A percentile compares a stretch with the other conserved stretches of the same genome.
Conservation (phyloP, 2,329 filamentous ascomycete genomes). For the Pleurostoma richardsiae region DNA sequence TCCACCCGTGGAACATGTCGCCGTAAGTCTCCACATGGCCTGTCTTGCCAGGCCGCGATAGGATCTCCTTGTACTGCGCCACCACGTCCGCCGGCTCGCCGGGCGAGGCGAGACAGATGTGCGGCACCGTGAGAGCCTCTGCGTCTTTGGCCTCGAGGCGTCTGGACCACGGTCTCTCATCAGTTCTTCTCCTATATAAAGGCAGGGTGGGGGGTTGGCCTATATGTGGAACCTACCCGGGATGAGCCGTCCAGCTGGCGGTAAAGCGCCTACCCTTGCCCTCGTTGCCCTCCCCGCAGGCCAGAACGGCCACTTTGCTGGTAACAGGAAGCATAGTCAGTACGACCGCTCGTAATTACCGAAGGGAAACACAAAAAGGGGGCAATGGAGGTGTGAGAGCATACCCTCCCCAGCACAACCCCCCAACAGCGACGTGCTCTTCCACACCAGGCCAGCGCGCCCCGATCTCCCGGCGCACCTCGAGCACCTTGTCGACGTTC, state of each 20-base stretch:
- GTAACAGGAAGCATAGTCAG: neutral
- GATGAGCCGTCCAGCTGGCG: conserved; percentile 25
- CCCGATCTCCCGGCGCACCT: conserved; percentile 22
- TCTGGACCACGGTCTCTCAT: no score
- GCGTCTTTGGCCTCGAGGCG: conserved; percentile 34
- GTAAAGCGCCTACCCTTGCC: conserved; percentile 28
- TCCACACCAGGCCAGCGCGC: conserved; percentile 26
- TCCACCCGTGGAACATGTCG: conserved; percentile 54
- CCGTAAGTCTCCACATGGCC: conserved; percentile 42
- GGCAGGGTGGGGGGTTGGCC: conserved; percentile 5
- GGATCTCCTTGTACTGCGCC: conserved; percentile 33
- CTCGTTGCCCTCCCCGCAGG: conserved; percentile 27
- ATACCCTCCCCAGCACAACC: conserved; percentile 47
- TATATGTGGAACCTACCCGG: conserved; percentile 12
- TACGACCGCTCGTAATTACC: no score
- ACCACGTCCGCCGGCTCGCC: conserved; percentile 40
- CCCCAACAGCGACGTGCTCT: conserved; percentile 36
- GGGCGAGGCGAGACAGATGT: conserved; percentile 44
- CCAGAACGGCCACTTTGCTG: conserved; percentile 28
- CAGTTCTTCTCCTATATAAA: neutral
- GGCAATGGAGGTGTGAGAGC: conserved; percentile 2
- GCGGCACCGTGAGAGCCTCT: conserved; percentile 35
- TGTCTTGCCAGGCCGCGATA: conserved; percentile 31
- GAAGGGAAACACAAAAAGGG: neutral
- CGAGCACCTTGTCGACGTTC: conserved; percentile 22